Evolutionary conservation across 257 asterid genomes (phyloP).

Genomic region (Dorcoceras hygrometricum): DNA sequence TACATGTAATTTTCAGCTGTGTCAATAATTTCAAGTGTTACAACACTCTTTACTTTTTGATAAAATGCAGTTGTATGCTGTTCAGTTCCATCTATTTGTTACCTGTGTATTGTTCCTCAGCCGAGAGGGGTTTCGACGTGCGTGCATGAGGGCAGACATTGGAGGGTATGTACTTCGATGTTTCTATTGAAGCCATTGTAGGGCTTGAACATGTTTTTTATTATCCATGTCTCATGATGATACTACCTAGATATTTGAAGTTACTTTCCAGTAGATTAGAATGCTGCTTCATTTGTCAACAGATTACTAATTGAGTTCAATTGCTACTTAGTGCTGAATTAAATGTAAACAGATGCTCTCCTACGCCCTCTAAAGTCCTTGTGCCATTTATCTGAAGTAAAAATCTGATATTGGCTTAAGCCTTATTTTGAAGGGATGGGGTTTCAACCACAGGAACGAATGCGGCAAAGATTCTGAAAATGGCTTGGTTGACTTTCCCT

Average conservation of each 20-base stretch:
- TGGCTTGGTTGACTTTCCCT: constrained; percentile 89
- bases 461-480: constrained; percentile 70
- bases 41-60: constrained; percentile 20
- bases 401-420: constrained; percentile 24
- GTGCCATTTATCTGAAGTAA: constrained; percentile 9
- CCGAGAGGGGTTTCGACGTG: constrained; percentile 91
- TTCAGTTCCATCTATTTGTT: constrained; percentile 86
- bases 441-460: constrained; percentile 49
- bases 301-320: not conserved
- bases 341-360: not conserved
- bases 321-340: not conserved
- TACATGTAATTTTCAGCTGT: not conserved
- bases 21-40: not conserved
- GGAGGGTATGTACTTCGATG: constrained; percentile 47
- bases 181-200: constrained; percentile 17
- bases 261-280: not conserved
- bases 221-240: not conserved
- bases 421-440: constrained; percentile 49
- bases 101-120: constrained; percentile 90
- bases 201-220: constrained; percentile 15
- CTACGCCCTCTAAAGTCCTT: not conserved
- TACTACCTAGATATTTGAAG: no score
- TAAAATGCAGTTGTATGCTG: constrained; percentile 75
- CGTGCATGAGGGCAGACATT: constrained; percentile 92
- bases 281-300: not conserved